Evolutionary conservation across 176 grass and related monocot species (phyloP).

Genomic region (Echinochloa phyllopogon): DNA sequence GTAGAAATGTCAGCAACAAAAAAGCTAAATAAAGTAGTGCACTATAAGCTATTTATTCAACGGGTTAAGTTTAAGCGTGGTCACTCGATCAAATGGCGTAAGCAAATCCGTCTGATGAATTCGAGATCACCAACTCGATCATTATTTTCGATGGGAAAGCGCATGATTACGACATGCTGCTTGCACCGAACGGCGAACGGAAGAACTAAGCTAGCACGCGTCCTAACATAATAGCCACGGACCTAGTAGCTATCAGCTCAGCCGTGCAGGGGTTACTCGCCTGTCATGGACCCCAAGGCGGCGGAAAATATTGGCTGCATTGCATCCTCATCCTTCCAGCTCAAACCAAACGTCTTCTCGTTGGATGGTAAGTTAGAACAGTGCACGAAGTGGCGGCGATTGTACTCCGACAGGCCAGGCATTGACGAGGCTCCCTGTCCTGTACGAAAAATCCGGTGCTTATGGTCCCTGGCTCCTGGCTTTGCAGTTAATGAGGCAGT

Average conservation of each 20-base stretch:
- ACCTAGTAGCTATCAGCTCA: not conserved
- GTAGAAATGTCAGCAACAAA: not conserved
- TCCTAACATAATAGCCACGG: not conserved
- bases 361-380: not conserved
- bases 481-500: not conserved
- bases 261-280: not conserved
- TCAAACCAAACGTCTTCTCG: not conserved
- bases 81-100: not conserved
- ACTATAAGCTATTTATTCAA: not conserved
- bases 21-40: not conserved
- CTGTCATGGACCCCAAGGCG: conserved; percentile 33
- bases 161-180: not conserved
- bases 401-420: not conserved
- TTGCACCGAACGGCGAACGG: not conserved
- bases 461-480: not conserved
- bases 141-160: not conserved
- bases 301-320: conserved; percentile 9
- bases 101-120: not conserved
- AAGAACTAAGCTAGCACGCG: conserved; percentile 12
- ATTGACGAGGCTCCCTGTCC: not conserved
- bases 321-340: conserved; percentile 10
- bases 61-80: not conserved
- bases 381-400: not conserved
- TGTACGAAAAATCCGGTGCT: not conserved
- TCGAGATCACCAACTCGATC: not conserved